These are phyloP conservation scores for Aspergillus phoenicis DNA, from an alignment of 2,329 filamentous ascomycete genomes.

Conservation along the genomic window DNA sequence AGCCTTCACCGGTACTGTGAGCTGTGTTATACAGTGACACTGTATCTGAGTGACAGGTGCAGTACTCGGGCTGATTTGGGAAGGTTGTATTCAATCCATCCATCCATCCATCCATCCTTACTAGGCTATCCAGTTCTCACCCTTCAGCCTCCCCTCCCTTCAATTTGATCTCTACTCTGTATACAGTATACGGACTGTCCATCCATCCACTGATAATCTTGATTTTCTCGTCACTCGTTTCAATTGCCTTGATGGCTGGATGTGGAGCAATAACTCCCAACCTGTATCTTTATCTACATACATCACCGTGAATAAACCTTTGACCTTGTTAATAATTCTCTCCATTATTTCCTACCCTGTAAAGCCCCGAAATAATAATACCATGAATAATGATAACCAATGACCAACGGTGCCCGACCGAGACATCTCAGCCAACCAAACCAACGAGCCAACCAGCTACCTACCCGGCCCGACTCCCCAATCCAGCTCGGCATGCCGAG, in stretches of 20 bases:
- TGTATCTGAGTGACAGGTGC: conserved; percentile 12
- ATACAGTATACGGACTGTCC: neutral
- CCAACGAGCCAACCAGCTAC: neutral
- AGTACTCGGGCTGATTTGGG: conserved; percentile 21
- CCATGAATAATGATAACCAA: neutral
- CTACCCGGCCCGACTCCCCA: conserved; percentile 4
- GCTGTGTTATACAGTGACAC: conserved; percentile 15
- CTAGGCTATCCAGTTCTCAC: neutral
- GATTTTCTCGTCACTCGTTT: neutral
- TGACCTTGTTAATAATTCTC: neutral
- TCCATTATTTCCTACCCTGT: neutral
- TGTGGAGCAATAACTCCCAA: neutral
- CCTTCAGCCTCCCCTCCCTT: neutral
- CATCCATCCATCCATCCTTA: neutral
- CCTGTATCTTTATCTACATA: neutral
- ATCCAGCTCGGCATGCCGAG: conserved; percentile 16
- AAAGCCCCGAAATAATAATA: neutral
- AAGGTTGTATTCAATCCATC: neutral
- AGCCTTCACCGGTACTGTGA: conserved; percentile 14
- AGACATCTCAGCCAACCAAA: neutral
- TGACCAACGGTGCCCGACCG: neutral
- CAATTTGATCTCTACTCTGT: no score
- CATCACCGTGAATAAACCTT: neutral
- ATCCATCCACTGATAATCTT: neutral
- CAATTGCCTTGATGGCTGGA: neutral